Evolutionary conservation across 108 stramenopile genomes (phyloP).

Genomic region (Aurantiochytrium sp.): DNA sequence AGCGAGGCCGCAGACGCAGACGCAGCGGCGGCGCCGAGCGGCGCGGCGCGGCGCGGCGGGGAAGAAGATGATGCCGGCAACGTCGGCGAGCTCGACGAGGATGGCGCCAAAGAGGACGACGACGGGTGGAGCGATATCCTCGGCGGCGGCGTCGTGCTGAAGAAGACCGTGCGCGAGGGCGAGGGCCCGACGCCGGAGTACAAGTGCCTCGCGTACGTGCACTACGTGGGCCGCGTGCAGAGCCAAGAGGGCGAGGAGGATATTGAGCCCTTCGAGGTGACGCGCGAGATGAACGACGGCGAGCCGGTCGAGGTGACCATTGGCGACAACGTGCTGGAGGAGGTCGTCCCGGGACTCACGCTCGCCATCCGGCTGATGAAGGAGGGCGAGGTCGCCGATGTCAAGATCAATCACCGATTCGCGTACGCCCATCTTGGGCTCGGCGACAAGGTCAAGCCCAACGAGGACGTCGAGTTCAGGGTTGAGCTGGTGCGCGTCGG

Average conservation of each 20-base stretch:
- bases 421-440: neutral
- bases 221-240: neutral
- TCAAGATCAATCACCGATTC: neutral
- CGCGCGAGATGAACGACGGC: too few relatives aligned
- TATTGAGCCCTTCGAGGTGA: too few relatives aligned
- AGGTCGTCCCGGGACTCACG: neutral
- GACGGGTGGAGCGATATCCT: neutral
- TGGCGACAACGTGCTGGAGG: neutral
- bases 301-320: neutral
- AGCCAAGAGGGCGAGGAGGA: neutral
- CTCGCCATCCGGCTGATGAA: neutral
- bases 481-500: neutral
- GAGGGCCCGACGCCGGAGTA: neutral
- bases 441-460: neutral
- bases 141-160: neutral
- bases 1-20: too few relatives aligned
- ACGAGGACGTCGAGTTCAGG: constrained; percentile 12
- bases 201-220: neutral
- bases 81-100: too few relatives aligned
- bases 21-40: too few relatives aligned
- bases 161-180: neutral
- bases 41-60: too few relatives aligned
- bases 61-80: too few relatives aligned
- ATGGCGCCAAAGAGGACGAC: neutral
- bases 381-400: neutral